Percentiles rank a stretch among this genome's conserved stretches.
These are phyloP conservation scores for Fusarium decemcellulare DNA, from an alignment of 2,329 filamentous ascomycete genomes.

Conservation along the genomic window DNA sequence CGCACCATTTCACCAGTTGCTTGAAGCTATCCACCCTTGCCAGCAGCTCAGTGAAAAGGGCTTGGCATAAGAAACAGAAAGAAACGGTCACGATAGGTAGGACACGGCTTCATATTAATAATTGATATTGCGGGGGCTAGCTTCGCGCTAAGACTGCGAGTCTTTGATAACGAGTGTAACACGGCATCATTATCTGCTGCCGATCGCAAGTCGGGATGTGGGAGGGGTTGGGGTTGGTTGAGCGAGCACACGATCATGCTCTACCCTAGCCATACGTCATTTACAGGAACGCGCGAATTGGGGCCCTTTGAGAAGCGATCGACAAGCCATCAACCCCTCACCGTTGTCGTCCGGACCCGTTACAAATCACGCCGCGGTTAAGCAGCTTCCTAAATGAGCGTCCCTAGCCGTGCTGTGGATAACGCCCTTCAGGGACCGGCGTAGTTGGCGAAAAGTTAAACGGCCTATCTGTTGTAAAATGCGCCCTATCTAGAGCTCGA, in stretches of 20 bases:
- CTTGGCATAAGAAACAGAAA: neutral
- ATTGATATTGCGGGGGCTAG: no score
- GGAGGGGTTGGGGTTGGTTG: constrained; percentile 14
- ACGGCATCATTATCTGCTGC: no score
- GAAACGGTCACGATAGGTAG: neutral
- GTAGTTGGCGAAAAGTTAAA: neutral
- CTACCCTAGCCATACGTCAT: neutral
- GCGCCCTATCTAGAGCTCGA: no score
- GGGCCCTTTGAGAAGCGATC: constrained; percentile 29
- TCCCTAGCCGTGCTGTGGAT: no score
- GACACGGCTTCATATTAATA: no score
- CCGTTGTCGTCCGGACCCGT: neutral
- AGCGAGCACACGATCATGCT: no score
- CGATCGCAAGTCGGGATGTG: neutral
- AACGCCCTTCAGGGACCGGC: neutral
- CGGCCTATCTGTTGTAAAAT: neutral
- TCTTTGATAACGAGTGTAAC: no score
- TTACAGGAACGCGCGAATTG: neutral
- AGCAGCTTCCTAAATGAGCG: constrained; percentile 30
- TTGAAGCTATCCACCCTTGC: no score
- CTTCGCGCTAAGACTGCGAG: no score
- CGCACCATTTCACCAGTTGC: constrained; percentile 6
- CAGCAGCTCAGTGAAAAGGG: no score
- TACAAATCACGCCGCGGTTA: constrained; percentile 6
- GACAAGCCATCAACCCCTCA: neutral